Percentiles rank a stretch among this genome's conserved stretches.
Evolutionary conservation across 306 rosid species (phyloP).

Genomic region (Oxytropis ochrocephala): DNA sequence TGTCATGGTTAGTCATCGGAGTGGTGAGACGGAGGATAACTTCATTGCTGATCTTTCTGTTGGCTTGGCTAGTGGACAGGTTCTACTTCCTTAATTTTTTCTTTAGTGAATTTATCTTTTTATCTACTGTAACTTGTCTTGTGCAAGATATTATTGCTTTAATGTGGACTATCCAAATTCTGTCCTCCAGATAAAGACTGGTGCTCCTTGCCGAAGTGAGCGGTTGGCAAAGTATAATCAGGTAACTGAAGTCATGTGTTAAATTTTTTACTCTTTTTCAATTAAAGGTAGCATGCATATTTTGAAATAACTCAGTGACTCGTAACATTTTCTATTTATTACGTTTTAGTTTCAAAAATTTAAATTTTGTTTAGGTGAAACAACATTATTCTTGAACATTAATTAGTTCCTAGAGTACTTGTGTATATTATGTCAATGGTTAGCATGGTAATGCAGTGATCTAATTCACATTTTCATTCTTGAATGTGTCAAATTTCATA

Average conservation of each 20-base stretch:
- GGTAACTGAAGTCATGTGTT: constrained; percentile 34
- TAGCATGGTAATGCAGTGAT: neutral
- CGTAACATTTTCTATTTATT: neutral
- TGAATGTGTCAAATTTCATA: constrained; percentile 20
- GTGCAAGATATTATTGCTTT: constrained; percentile 11
- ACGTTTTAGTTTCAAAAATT: neutral
- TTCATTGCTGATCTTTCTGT: constrained; percentile 98
- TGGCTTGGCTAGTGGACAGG: constrained; percentile 99
- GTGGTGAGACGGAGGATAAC: constrained; percentile 99
- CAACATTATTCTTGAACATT: neutral
- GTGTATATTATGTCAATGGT: neutral
- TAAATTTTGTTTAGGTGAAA: neutral
- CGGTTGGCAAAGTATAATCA: constrained; percentile 99
- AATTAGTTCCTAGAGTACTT: neutral
- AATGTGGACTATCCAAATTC: constrained; percentile 29
- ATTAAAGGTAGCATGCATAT: neutral
- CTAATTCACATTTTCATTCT: neutral
- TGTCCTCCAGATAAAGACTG: constrained; percentile 73
- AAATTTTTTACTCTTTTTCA: neutral
- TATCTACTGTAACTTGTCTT: neutral
- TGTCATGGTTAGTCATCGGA: constrained; percentile 98
- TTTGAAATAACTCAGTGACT: neutral
- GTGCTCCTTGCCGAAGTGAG: constrained; percentile 98
- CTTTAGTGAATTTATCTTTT: neutral
- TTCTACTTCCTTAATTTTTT: constrained; percentile 17